A percentile compares a stretch with the other conserved stretches of the same genome.
phyloP scores from a whole-genome alignment of 2,329 filamentous ascomycete genomes.

The Gliomastix tumulicola region DNA sequence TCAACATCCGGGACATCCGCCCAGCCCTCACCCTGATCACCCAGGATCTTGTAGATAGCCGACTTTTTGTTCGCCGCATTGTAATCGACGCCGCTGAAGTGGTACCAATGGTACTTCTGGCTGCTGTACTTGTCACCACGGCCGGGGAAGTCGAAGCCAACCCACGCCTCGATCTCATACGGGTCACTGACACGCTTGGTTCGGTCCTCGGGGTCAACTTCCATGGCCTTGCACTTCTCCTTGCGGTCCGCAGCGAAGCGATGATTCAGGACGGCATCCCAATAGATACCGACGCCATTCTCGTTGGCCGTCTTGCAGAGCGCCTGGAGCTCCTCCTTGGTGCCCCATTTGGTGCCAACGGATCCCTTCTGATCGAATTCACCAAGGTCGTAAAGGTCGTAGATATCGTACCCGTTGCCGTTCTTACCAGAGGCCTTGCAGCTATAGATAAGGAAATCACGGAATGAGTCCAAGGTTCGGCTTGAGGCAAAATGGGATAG shows the following conservation, averaged over 20 bases:
- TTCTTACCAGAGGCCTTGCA: slow-evolving; percentile 60
- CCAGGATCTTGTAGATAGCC: slow-evolving; percentile 63
- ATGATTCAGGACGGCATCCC: slow-evolving; percentile 70
- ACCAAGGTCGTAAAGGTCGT: slow-evolving; percentile 64
- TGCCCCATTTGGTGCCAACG: slow-evolving; percentile 62
- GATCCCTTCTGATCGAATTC: slow-evolving; percentile 69
- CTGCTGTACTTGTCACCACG: slow-evolving; percentile 54
- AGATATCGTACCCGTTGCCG: slow-evolving; percentile 64
- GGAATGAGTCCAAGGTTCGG: neutral
- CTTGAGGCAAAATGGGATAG: neutral
- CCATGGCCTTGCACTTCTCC: slow-evolving; percentile 55
- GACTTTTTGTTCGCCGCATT: slow-evolving; percentile 50
- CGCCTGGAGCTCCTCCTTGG: slow-evolving; percentile 51
- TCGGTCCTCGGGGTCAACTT: slow-evolving; percentile 56
- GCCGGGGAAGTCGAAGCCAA: slow-evolving; percentile 61
- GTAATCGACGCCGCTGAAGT: slow-evolving; percentile 66
- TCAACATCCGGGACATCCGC: slow-evolving; percentile 51
- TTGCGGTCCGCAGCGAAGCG: slow-evolving; percentile 65
- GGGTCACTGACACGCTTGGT: slow-evolving; percentile 47
- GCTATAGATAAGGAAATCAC: too few species aligned
- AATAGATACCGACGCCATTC: slow-evolving; percentile 54
- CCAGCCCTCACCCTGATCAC: slow-evolving; percentile 56
- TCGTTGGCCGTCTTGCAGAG: slow-evolving; percentile 46
- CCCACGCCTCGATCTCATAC: slow-evolving; percentile 63
- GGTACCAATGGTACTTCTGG: slow-evolving; percentile 62